phyloP scores from a whole-genome alignment of 139 green algal genomes.

The Chlamydomonas schloesseri region DNA sequence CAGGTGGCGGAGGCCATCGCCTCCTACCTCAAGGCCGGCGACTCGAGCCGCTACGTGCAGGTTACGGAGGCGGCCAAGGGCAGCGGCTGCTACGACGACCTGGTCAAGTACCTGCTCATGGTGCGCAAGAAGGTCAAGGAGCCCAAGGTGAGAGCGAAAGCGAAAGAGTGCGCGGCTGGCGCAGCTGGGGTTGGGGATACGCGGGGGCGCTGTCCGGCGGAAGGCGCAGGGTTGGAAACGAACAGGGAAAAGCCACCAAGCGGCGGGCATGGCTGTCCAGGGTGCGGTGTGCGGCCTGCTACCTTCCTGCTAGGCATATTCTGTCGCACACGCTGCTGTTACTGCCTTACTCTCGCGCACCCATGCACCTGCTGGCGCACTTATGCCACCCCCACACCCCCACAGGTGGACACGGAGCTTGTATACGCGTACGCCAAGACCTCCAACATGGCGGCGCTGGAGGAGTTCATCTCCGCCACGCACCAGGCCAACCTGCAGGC shows the following conservation, averaged over 20 bases:
- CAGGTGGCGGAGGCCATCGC: constrained; percentile 88
- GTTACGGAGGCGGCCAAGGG: constrained; percentile 60
- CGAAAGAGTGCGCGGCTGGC: too few species aligned
- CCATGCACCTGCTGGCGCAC: not conserved
- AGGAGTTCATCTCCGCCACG: constrained; percentile 93
- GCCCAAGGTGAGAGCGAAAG: constrained; percentile 76
- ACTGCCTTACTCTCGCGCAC: too few species aligned
- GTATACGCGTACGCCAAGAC: constrained; percentile 95
- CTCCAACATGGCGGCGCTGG: constrained; percentile 87
- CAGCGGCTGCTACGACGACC: constrained; percentile 81
- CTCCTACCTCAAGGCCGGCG: constrained; percentile 89
- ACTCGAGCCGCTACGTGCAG: constrained; percentile 60
- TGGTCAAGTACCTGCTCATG: constrained; percentile 99
- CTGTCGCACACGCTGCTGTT: too few species aligned
- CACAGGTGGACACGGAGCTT: constrained; percentile 96
- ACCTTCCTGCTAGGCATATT: too few species aligned
- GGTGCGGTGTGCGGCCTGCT: too few species aligned
- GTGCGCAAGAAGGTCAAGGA: constrained; percentile 91
- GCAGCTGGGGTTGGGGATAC: too few species aligned
- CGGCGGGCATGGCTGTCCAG: too few species aligned
- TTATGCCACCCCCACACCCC: not conserved
- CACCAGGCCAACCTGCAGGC: constrained; percentile 79
- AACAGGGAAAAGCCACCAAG: too few species aligned
- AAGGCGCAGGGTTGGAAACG: too few species aligned
- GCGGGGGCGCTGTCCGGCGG: too few species aligned